Evolutionary conservation across 1,139 yeast species (phyloP).

Genomic region (Debaryomyces fabryi): DNA sequence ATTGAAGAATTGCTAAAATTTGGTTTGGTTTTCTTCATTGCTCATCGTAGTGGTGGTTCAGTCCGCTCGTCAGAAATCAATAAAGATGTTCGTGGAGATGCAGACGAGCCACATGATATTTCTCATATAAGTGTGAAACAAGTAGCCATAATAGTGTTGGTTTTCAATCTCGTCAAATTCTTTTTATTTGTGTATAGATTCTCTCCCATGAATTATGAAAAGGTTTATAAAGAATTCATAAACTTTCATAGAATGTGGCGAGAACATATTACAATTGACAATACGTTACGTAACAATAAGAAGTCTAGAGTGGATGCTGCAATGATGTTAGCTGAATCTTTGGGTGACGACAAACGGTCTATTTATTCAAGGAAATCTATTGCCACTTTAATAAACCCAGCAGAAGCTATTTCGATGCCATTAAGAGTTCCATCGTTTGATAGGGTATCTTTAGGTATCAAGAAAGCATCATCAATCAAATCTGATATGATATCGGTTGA

Average conservation of each 20-base stretch:
- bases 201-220: conserved; percentile 13
- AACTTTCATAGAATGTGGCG: conserved; percentile 20
- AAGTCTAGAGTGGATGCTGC: conserved; percentile 9
- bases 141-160: conserved; percentile 15
- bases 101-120: neutral
- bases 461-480: neutral
- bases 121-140: conserved; percentile 12
- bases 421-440: neutral
- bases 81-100: neutral
- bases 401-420: conserved; percentile 2
- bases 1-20: conserved; percentile 16
- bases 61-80: neutral
- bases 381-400: neutral
- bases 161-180: conserved; percentile 11
- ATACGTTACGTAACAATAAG: neutral
- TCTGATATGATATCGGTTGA: conserved; percentile 7
- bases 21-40: conserved; percentile 13
- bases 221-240: conserved; percentile 16
- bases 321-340: conserved; percentile 7
- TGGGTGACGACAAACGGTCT: conserved; percentile 1
- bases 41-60: neutral
- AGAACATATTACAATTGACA: conserved; percentile 5
- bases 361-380: conserved; percentile 4
- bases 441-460: neutral
- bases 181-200: conserved; percentile 6